Conservation (phyloP, 139 green algal genomes). For the Chlamydomonas eustigma region DNA sequence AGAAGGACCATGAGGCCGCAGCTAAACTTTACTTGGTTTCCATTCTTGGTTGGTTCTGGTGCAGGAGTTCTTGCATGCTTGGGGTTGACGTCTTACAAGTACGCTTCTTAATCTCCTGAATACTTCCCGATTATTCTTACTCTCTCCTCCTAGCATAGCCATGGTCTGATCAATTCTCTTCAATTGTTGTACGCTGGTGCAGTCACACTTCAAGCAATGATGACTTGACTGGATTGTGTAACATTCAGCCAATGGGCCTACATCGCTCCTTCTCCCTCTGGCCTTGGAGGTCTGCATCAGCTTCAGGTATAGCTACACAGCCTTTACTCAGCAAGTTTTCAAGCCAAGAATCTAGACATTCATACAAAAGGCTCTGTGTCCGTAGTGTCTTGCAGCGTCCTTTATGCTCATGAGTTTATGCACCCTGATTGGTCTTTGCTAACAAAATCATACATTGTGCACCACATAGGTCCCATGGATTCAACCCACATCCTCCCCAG, state of each 20-base stretch:
- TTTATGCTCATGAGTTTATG: too few species aligned
- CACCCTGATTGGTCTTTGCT: too few species aligned
- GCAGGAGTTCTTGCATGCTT: neutral
- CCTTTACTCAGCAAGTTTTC: neutral
- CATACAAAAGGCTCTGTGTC: too few species aligned
- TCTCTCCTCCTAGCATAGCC: too few species aligned
- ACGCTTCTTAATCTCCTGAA: too few species aligned
- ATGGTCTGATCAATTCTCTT: neutral
- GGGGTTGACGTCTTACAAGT: conserved; percentile 4
- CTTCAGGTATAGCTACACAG: neutral
- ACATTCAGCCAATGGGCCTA: neutral
- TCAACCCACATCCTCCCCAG: neutral
- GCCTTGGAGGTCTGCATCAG: conserved; percentile 8
- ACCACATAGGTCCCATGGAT: too few species aligned
- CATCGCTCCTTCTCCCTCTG: neutral
- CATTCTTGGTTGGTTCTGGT: conserved; percentile 9
- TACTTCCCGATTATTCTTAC: too few species aligned
- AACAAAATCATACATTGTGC: too few species aligned
- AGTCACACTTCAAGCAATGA: neutral
- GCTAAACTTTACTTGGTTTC: neutral
- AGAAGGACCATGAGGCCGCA: neutral
- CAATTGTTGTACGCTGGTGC: neutral
- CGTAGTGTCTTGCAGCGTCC: too few species aligned
- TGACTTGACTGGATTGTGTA: neutral
- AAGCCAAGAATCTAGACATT: too few species aligned